Evolutionary conservation across 1,284 basidiomycete genomes (phyloP), one percentile per base, ranked within the genome.

Genomic region (Takashimella koratensis): DNA sequence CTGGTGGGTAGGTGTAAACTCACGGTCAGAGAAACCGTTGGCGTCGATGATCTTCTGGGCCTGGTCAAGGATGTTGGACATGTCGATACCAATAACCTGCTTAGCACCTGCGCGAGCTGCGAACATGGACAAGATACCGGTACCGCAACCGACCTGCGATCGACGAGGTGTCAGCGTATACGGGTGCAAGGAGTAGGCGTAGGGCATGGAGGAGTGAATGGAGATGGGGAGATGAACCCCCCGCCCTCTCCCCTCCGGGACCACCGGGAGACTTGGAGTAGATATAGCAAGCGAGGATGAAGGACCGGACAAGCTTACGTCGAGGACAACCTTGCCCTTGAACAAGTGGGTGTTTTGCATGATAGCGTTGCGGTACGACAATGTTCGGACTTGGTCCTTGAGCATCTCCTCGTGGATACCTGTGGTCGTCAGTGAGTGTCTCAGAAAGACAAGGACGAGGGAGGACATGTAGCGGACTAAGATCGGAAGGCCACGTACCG

Each of bases 51-150:
- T 98, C 79, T 93, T 94, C 79, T 87, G 84, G 5, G 96, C 96
- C 80, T 98, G 94, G 79, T 98, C 95, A 73, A 98, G 90, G 78
- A 99, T 99, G 79, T 98, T 98, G 62, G 92, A 97, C 96, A 98
- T 98, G 79, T 99, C 96, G 75, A 99, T 95, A 57, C 91, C 94
- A 63, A 95, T 91, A 65, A 99, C 96, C 66, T 90, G 91, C 70
- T 88, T 87, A 46, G 96, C 96, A 43, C 96, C 96, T 25, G 96
- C 96, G 77, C 90, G 94, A 51, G 95, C 93, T 47, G 96, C 96
- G 70, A 99, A 99, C 94, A 99, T 97, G 68, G 90, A 95, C 44
- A 99, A 81, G 63, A 99, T 98, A 57, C 96, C 96, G 6, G 96
- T 99, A 45, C 96, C 96, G 71, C 96, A 98, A 43, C 96, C 96